Evolutionary conservation across 306 rosid species (phyloP), one percentile per base, ranked within the genome.

Genomic region (Quercus suber): DNA sequence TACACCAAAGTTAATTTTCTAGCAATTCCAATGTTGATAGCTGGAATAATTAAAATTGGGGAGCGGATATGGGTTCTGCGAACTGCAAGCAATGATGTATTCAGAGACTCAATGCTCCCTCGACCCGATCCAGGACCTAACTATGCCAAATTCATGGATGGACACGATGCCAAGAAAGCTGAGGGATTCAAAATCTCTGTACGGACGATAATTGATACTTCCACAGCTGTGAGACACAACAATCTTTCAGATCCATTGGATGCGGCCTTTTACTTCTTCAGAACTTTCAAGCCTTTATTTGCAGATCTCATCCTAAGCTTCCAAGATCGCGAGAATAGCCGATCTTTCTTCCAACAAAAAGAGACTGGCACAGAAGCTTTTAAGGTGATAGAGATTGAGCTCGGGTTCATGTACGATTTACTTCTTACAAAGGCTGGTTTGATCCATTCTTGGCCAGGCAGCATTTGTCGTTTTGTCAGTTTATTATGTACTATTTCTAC

Each of bases 1-100:
- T 5, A 6, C 6, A 15, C 9, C 18, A 11, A 55, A 43, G 51
- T 79, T n/a, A 59, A 72, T 4, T 60, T 58, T 21, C 14, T 73
- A 4, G 52, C 73, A 60, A 21, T 71, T 20, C 53, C 23, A 45
- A 73, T 73, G 61, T 52, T 73, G 20, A 9, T 79, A 13, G 55
- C 37, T 58, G 82, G 82, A 13, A 31, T 79, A 15, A 73, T 73
- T n/a, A 76, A 63, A 51, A 27, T 63, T 28, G 51, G 79, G 61
- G 79, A 76, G 59, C 31, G 21, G n/a, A 25, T 37, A 0, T 61
- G 56, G 53, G 49, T 52, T 7, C 27, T 61, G 12, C 52, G 52
- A 14, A 45, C 41, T n/a, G 64, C 77, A 3, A 27, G 64, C 58
- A 4, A 15, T 20, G 41, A 30, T 35, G 41, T 35, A 35, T 35